Base-by-base conservation (phyloP, 2,329 filamentous ascomycete species). In the Cercospora zeae-maydis region DNA sequence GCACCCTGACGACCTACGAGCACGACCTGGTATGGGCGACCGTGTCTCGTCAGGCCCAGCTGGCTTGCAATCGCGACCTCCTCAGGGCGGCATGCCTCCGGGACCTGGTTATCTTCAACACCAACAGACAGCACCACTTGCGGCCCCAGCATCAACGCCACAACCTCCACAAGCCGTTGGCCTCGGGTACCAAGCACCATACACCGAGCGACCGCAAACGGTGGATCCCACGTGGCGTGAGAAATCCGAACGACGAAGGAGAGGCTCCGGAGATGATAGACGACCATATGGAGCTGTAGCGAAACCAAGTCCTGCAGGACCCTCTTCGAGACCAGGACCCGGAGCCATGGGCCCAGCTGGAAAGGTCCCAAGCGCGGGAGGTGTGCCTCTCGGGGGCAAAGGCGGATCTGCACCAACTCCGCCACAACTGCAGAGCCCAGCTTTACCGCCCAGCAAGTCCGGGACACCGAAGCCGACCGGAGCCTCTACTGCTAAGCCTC, bases 171-270 rank as follows among this genome's bases (percentile, higher is more conserved):
- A 42, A 42, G 24, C 60, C 27, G 37, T 59, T 6, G 62, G 63
- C 2, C 65, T 74, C 16, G 79, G 79, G 21, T 81, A 75, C 69
- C 71, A 70, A 37, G 78, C 78, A 3, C 78, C 78, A 16, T 70
- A 77, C 56, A 78, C 84, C 66, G 78, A 78, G 37, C 75, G 78
- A 21, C 54, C 60, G 31, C 66, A 63, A 2, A 66, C 53, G 4
- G 61, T 66, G 21, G 66, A 68, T 27, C 66, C 66, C 1, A 69
- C 66, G 3, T 68, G 62, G 34, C 61, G 51, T 10, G 54, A 62
- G 37, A 63, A 63, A 16, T 55, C 58, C 5, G 64, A 61, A 33
- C 42, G 31, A 52, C 55, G 55, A 54, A 42, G 62, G 30, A 36
- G 66, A 39, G 67, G 58, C 13, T 70, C 69, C 7, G 21, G 61